Conservation (phyloP, 1,139 yeast genomes). For the Saccharomycopsis hybrid region DNA sequence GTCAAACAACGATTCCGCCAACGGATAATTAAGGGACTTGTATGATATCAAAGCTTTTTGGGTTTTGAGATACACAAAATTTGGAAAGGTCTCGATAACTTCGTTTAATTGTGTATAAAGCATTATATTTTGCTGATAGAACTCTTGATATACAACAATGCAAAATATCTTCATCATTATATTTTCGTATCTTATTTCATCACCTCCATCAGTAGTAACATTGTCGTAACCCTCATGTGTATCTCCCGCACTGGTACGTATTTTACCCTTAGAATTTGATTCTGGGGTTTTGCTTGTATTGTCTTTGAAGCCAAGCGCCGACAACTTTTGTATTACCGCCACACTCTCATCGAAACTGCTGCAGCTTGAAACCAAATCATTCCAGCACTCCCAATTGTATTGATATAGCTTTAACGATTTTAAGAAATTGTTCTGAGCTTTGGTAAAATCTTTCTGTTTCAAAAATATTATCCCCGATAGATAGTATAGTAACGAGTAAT, state of each 20-base stretch:
- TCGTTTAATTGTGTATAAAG: slow-evolving; percentile 44
- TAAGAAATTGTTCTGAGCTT: slow-evolving; percentile 56
- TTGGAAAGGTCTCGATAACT: slow-evolving; percentile 53
- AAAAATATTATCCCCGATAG: slow-evolving; percentile 60
- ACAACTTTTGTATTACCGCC: slow-evolving; percentile 34
- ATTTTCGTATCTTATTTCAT: slow-evolving; percentile 23
- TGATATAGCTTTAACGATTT: slow-evolving; percentile 62
- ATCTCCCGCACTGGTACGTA: background rate
- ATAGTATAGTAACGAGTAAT: slow-evolving; percentile 47
- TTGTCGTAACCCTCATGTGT: background rate
- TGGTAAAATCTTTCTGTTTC: slow-evolving; percentile 50
- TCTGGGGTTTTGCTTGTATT: background rate
- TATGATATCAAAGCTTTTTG: slow-evolving; percentile 79
- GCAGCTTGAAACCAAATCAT: slow-evolving; percentile 65
- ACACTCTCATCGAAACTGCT: slow-evolving; percentile 58
- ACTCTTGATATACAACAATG: slow-evolving; percentile 69
- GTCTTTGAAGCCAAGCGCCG: background rate
- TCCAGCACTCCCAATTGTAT: slow-evolving; percentile 93
- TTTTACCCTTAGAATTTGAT: no score
- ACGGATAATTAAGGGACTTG: slow-evolving; percentile 72
- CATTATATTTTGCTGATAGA: slow-evolving; percentile 58
- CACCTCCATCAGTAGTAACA: background rate
- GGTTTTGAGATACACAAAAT: slow-evolving; percentile 65
- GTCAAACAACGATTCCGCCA: slow-evolving; percentile 77
- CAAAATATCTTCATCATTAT: slow-evolving; percentile 67